Percentiles rank a stretch among this genome's conserved stretches.
These are phyloP conservation scores for Colletotrichum noveboracense DNA, from an alignment of 2,329 filamentous ascomycete species.

Conservation along the genomic window DNA sequence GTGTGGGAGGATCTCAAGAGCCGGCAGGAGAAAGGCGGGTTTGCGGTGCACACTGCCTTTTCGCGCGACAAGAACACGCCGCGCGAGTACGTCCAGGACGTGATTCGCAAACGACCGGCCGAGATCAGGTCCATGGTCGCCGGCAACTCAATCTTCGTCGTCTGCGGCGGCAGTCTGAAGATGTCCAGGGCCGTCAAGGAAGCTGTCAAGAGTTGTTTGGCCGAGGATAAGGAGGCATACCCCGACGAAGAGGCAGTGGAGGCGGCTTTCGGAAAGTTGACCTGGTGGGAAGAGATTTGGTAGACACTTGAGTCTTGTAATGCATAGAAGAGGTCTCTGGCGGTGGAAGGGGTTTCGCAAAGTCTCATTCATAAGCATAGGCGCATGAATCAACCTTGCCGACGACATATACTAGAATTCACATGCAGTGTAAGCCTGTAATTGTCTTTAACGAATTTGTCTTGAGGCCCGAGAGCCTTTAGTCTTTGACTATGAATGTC, in stretches of 20 bases:
- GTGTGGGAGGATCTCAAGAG: constrained; percentile 66
- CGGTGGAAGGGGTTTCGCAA: background rate
- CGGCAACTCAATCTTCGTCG: constrained; percentile 49
- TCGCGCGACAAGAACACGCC: constrained; percentile 47
- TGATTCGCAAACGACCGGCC: constrained; percentile 48
- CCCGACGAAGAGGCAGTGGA: constrained; percentile 42
- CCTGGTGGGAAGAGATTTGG: constrained; percentile 67
- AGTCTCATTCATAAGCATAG: background rate
- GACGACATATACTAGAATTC: background rate
- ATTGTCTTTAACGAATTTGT: background rate
- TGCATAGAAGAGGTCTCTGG: background rate
- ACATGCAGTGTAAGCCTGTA: background rate
- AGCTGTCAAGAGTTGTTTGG: constrained; percentile 55
- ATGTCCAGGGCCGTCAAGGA: constrained; percentile 62
- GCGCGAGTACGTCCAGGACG: constrained; percentile 63
- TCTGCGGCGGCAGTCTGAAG: constrained; percentile 63
- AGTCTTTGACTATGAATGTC: background rate
- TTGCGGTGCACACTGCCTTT: constrained; percentile 48
- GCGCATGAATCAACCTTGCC: background rate
- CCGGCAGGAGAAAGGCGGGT: background rate
- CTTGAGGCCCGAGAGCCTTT: background rate
- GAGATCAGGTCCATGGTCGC: constrained; percentile 42
- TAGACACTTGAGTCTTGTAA: constrained; percentile 27
- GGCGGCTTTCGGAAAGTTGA: constrained; percentile 37
- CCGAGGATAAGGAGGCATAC: constrained; percentile 37